Percentiles rank a stretch among this genome's conserved stretches.
These are phyloP conservation scores for Pseudogymnoascus sp. DNA, from an alignment of 2,329 filamentous ascomycete species.

Conservation along the genomic window DNA sequence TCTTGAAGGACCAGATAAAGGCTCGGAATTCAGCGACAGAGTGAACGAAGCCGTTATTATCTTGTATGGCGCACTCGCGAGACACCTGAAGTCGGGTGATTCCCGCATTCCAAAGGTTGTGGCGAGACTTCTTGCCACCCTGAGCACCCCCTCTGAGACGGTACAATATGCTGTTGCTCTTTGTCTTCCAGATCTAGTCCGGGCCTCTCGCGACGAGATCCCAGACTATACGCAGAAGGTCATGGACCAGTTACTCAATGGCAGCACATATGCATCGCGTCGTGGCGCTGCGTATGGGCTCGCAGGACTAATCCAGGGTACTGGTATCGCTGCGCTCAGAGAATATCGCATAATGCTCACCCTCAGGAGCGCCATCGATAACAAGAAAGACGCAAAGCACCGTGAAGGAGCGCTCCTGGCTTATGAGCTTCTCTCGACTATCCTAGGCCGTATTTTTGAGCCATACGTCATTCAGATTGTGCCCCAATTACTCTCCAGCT, in stretches of 20 bases:
- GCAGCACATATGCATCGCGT: constrained; percentile 86
- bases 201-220: constrained; percentile 68
- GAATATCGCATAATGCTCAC: constrained; percentile 81
- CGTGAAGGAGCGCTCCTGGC: constrained; percentile 82
- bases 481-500: constrained; percentile 78
- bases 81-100: constrained; percentile 80
- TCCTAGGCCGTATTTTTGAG: constrained; percentile 85
- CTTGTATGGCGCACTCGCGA: constrained; percentile 87
- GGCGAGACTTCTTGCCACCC: constrained; percentile 72
- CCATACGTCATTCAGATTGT: constrained; percentile 95
- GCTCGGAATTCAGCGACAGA: constrained; percentile 72
- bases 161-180: constrained; percentile 95
- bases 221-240: constrained; percentile 74
- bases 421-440: constrained; percentile 79
- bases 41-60: constrained; percentile 97
- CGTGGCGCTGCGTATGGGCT: constrained; percentile 92
- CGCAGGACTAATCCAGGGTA: constrained; percentile 81
- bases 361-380: constrained; percentile 76
- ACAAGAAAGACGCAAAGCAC: constrained; percentile 87
- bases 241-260: constrained; percentile 71
- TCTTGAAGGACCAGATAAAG: constrained; percentile 77
- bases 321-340: constrained; percentile 70
- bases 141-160: constrained; percentile 91
- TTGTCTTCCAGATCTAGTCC: constrained; percentile 85
- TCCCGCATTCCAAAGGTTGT: constrained; percentile 81